Conservation (phyloP, 2,329 filamentous ascomycete genomes). For the Penicillium expansum region DNA sequence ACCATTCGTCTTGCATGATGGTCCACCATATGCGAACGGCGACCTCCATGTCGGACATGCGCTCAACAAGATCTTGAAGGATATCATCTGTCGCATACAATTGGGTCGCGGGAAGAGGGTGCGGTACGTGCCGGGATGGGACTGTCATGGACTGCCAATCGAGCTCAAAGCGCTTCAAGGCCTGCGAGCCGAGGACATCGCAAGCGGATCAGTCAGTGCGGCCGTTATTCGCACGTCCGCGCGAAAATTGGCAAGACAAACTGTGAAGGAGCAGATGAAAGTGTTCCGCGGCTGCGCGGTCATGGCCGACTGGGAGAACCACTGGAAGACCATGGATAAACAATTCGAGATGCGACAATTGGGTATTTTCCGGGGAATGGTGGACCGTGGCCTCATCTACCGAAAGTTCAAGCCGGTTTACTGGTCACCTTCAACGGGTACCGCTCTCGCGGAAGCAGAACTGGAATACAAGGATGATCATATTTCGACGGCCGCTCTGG, state of each 20-base stretch:
- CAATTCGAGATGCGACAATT: constrained; percentile 61
- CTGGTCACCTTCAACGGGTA: constrained; percentile 64
- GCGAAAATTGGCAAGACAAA: constrained; percentile 53
- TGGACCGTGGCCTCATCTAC: constrained; percentile 60
- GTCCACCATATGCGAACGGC: constrained; percentile 94
- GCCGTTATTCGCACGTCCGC: constrained; percentile 55
- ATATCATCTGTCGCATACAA: constrained; percentile 81
- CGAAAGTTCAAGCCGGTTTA: constrained; percentile 63
- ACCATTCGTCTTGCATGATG: constrained; percentile 85
- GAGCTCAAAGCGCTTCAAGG: constrained; percentile 86
- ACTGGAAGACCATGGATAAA: constrained; percentile 63
- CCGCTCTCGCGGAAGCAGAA: constrained; percentile 63
- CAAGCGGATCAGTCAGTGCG: constrained; percentile 33
- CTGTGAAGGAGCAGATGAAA: constrained; percentile 58
- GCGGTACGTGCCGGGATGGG: constrained; percentile 88
- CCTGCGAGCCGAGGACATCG: constrained; percentile 38
- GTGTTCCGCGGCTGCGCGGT: constrained; percentile 60
- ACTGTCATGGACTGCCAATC: constrained; percentile 95
- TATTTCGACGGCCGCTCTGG: constrained; percentile 59
- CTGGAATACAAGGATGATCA: constrained; percentile 64
- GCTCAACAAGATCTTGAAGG: constrained; percentile 95
- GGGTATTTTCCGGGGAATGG: constrained; percentile 60
- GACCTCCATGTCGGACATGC: constrained; percentile 89
- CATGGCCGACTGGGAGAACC: constrained; percentile 63
- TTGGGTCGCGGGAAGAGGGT: constrained; percentile 74